Conservation (phyloP, 257 asterid species). For the Fraxinus cuspidata region DNA sequence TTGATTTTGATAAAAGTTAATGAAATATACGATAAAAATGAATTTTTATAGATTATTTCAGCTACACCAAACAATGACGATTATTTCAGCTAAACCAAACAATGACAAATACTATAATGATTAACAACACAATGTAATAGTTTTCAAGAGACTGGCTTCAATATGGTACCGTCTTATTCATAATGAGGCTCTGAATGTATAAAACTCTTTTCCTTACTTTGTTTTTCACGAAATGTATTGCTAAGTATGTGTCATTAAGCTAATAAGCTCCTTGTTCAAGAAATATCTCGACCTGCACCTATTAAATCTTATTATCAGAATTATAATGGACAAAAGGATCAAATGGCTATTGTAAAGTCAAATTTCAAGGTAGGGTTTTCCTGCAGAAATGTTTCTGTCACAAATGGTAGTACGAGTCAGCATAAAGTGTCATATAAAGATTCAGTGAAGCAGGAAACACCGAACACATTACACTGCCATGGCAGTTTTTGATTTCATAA, state of each 20-base stretch:
- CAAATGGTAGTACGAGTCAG: not conserved
- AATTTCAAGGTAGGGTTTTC: not conserved
- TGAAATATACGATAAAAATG: no score
- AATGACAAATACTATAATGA: no score
- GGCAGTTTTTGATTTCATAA: slow-evolving; percentile 8
- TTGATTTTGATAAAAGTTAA: no score
- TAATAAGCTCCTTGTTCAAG: not conserved
- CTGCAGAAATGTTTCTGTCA: not conserved
- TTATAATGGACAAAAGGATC: not conserved
- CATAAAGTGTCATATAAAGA: not conserved
- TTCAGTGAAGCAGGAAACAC: not conserved
- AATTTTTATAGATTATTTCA: no score
- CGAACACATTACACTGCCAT: not conserved
- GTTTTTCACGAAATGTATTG: not conserved
- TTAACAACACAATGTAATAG: no score
- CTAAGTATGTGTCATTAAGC: not conserved
- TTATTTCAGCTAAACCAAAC: no score
- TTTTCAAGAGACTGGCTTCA: not conserved
- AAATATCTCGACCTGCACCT: not conserved
- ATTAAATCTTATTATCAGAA: not conserved
- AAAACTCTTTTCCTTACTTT: not conserved
- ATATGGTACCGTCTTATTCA: not conserved
- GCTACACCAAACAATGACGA: no score
- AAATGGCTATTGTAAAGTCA: not conserved
- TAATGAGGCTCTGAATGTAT: not conserved